Percentiles rank a stretch among this genome's conserved stretches.
Evolutionary conservation across 208 protist species (phyloP).

Genomic region (Plasmodiophora brassicae): DNA sequence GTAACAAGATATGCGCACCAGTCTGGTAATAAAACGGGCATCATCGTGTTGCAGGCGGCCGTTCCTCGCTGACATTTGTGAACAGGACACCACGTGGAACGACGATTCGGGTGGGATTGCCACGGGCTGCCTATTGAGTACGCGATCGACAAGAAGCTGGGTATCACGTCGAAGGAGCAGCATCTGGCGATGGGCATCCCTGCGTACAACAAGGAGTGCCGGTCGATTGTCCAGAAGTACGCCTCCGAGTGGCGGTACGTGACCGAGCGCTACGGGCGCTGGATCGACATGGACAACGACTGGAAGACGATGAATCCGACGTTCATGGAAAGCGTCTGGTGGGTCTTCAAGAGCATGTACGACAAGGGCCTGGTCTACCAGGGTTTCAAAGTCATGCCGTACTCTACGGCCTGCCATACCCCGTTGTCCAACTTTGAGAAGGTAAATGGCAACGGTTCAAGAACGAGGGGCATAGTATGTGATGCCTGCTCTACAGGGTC

Average conservation of each 20-base stretch:
- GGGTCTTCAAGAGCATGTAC: conserved; percentile 95
- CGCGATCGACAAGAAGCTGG: conserved; percentile 96
- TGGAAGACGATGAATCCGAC: conserved; percentile 97
- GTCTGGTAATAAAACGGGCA: too few species aligned
- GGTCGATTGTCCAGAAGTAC: conserved; percentile 97
- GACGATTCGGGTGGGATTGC: conserved; percentile 98
- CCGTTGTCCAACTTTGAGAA: conserved; percentile 99
- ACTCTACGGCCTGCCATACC: conserved; percentile 82
- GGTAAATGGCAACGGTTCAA: too few species aligned
- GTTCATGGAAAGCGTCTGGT: conserved; percentile 99
- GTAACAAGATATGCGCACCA: conserved; percentile 96
- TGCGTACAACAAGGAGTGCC: conserved; percentile 96
- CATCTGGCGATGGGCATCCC: conserved; percentile 86
- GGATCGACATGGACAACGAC: conserved; percentile 99
- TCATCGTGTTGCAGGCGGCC: too few species aligned
- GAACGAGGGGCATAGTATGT: too few species aligned
- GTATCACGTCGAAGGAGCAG: conserved; percentile 63
- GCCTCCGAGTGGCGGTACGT: conserved; percentile 91
- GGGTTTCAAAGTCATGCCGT: conserved; percentile 82
- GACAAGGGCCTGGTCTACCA: conserved; percentile 96
- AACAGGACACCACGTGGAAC: conserved; percentile 92
- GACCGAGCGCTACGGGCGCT: conserved; percentile 90
- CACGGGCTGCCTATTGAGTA: conserved; percentile 98
- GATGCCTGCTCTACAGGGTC: conserved; percentile 52
- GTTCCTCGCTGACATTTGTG: background rate